Percentiles rank a stretch among this genome's conserved stretches.
These are phyloP conservation scores for Clavispora carvajalis DNA, from an alignment of 805 yeast species.

Conservation along the genomic window DNA sequence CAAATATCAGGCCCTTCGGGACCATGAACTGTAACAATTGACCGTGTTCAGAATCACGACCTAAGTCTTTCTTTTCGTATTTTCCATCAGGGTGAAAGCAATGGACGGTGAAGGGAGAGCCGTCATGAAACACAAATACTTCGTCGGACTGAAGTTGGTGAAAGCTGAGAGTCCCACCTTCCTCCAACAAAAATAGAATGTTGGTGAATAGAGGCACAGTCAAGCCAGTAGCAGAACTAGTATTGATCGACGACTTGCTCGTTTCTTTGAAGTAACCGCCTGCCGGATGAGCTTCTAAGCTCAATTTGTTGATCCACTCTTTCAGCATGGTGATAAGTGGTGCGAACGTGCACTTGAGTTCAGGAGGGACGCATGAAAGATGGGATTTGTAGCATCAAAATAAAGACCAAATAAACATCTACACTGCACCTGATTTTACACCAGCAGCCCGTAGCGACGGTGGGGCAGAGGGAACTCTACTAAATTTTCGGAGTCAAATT, in stretches of 20 bases:
- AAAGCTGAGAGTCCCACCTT: constrained; percentile 17
- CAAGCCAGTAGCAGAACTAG: constrained; percentile 16
- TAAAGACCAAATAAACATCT: too few relatives aligned
- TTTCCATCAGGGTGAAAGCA: constrained; percentile 17
- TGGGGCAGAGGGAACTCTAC: too few relatives aligned
- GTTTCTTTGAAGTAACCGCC: constrained; percentile 19
- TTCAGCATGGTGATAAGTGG: neutral
- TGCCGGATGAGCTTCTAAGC: constrained; percentile 15
- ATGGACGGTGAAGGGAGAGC: constrained; percentile 19
- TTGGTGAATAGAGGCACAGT: constrained; percentile 19
- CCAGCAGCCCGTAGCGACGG: too few relatives aligned
- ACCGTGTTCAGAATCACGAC: constrained; percentile 13
- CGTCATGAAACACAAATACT: constrained; percentile 22
- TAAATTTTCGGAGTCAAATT: too few relatives aligned
- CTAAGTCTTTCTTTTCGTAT: constrained; percentile 13
- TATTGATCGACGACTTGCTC: constrained; percentile 7
- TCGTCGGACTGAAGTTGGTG: constrained; percentile 20
- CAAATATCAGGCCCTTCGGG: constrained; percentile 19
- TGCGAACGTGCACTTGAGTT: too few relatives aligned
- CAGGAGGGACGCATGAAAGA: too few relatives aligned
- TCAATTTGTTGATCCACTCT: neutral
- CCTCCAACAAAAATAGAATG: constrained; percentile 18
- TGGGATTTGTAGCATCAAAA: too few relatives aligned
- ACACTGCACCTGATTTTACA: too few relatives aligned
- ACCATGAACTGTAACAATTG: constrained; percentile 18